Percentiles rank a stretch among this genome's conserved stretches.
These are phyloP conservation scores for Aspergillus affinis DNA, from an alignment of 495 filamentous ascomycete species.

Conservation along the genomic window DNA sequence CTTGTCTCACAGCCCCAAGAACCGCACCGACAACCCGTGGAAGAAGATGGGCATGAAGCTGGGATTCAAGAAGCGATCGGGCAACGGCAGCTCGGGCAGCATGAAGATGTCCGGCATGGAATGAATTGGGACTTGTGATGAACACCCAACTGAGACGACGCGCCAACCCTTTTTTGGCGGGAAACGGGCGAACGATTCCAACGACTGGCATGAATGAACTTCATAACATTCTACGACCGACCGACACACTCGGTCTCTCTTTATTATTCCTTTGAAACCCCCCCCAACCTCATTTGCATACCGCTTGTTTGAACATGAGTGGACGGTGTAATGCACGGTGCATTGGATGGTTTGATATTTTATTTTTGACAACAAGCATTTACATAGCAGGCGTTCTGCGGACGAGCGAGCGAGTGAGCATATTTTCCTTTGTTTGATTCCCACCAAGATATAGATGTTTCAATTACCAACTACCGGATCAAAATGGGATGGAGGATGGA, in stretches of 20 bases:
- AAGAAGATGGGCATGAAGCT: slow-evolving; percentile 83
- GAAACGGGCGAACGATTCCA: neutral
- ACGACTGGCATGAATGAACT: neutral
- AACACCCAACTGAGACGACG: neutral
- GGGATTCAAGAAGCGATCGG: slow-evolving; percentile 63
- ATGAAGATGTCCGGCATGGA: slow-evolving; percentile 36
- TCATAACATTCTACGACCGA: neutral
- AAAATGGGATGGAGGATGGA: neutral
- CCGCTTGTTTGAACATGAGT: slow-evolving; percentile 16
- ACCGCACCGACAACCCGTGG: slow-evolving; percentile 63
- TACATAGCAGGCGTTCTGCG: slow-evolving; percentile 17
- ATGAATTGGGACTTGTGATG: neutral
- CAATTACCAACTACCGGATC: neutral
- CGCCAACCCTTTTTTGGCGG: neutral
- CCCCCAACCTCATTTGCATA: slow-evolving; percentile 11
- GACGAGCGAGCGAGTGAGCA: slow-evolving; percentile 22
- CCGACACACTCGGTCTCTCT: neutral
- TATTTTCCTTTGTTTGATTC: slow-evolving; percentile 20
- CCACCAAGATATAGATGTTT: slow-evolving; percentile 19
- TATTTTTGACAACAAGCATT: slow-evolving; percentile 17
- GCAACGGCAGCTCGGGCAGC: slow-evolving; percentile 29
- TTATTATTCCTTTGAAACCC: neutral
- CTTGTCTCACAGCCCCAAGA: slow-evolving; percentile 51
- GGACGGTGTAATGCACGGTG: slow-evolving; percentile 27
- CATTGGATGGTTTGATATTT: slow-evolving; percentile 30